These are phyloP conservation scores for Ogataea sp. DNA, from an alignment of 805 yeast species.

Conservation along the genomic window DNA sequence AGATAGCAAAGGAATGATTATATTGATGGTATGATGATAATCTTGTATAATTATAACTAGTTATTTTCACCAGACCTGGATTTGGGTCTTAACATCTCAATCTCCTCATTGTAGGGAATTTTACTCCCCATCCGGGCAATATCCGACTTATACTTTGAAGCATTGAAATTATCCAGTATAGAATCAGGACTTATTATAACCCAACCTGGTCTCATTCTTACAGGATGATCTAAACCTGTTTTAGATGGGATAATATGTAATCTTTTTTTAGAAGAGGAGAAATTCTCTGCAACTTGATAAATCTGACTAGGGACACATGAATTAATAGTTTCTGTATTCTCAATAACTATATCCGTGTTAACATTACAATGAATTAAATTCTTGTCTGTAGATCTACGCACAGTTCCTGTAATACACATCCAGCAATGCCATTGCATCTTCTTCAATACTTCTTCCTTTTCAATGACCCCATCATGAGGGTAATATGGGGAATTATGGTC, in stretches of 20 bases:
- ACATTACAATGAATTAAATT: conserved; percentile 88
- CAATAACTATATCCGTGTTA: conserved; percentile 81
- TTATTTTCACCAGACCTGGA: conserved; percentile 56
- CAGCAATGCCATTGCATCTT: conserved; percentile 94
- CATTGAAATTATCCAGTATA: conserved; percentile 59
- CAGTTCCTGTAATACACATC: conserved; percentile 96
- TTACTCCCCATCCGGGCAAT: conserved; percentile 38
- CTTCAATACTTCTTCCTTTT: conserved; percentile 45
- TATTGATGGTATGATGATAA: no score
- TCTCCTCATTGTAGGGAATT: conserved; percentile 63
- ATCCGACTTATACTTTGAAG: conserved; percentile 35
- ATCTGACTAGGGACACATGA: conserved; percentile 65
- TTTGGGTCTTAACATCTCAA: conserved; percentile 77
- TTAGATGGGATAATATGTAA: conserved; percentile 76
- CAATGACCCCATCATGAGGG: conserved; percentile 42
- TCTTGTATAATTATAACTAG: no score
- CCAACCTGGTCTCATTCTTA: conserved; percentile 80
- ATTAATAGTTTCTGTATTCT: conserved; percentile 30
- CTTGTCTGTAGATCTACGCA: conserved; percentile 74
- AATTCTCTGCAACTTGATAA: conserved; percentile 81
- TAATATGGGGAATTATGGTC: conserved; percentile 56
- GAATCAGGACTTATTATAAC: conserved; percentile 82
- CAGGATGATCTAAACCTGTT: conserved; percentile 56
- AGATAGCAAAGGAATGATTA: no score
- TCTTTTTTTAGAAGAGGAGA: conserved; percentile 73